These are phyloP conservation scores for Exophiala oligosperma DNA, from an alignment of 2,329 filamentous ascomycete genomes.

Conservation along the genomic window DNA sequence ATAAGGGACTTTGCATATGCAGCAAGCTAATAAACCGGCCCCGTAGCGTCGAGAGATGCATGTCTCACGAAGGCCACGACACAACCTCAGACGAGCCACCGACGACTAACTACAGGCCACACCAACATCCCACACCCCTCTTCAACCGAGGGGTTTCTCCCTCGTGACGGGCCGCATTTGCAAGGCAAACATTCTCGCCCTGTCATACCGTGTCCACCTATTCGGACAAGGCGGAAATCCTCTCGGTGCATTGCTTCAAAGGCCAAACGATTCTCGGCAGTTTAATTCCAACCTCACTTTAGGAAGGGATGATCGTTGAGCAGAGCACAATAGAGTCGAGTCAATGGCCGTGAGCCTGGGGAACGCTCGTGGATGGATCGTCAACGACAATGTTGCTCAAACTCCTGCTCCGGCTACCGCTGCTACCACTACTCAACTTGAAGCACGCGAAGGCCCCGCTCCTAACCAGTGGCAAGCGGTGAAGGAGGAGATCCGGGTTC, in stretches of 20 bases:
- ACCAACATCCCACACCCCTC: conserved; percentile 14
- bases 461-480: conserved; percentile 26
- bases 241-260: conserved; percentile 1
- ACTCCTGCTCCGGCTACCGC: background rate
- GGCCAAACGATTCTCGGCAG: conserved; percentile 9
- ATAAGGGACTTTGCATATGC: conserved; percentile 23
- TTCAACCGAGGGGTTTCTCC: conserved; percentile 9
- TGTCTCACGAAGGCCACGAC: conserved; percentile 22
- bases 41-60: conserved; percentile 21
- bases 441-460: conserved; percentile 26
- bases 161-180: conserved; percentile 15
- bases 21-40: conserved; percentile 14
- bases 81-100: conserved; percentile 11
- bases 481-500: conserved; percentile 25
- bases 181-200: conserved; percentile 18
- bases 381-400: conserved; percentile 20
- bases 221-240: conserved; percentile 1
- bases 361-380: conserved; percentile 14
- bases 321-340: conserved; percentile 13
- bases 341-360: conserved; percentile 24
- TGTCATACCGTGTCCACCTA: conserved; percentile 1
- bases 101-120: conserved; percentile 5
- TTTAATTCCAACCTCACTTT: conserved; percentile 16
- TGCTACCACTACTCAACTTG: conserved; percentile 15
- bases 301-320: conserved; percentile 23